Evolutionary conservation across 169 alveolate genomes (phyloP), one percentile per base, ranked within the genome.

Genomic region (Eimeria falciformis): DNA sequence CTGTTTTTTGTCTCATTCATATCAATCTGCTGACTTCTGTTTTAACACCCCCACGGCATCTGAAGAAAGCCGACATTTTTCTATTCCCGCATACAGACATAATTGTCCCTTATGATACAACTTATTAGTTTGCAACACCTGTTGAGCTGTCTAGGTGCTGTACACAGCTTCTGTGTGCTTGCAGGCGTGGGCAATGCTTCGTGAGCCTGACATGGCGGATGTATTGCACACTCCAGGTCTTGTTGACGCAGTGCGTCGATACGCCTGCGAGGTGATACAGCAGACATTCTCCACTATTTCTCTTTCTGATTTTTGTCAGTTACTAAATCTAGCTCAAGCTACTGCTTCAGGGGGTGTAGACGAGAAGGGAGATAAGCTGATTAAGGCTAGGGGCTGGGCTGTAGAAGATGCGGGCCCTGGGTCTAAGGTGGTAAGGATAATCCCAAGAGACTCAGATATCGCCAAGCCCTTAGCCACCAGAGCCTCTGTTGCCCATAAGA

Each of bases 231-330:
- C 85, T 5, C 92, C 92, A 5, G 92, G 92, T 3, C 75, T 86
- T 21, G 62, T 47, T 6, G 92, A 86, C 47, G 83, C 92, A 27
- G 14, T 86, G 40, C 92, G 92, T 12, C 92, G 92, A 2, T 86
- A 55, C 40, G 73, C 53, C 23, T 86, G 92, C 85, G 92, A 86
- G 40, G 92, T 86, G 77, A 40, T 86, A 45, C 66, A 58, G 86
- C 77, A 23, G 85, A 69, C 92, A 55, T 86, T 66, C 47, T 14
- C 69, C 12, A n/a, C 92, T 2, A 29, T 86, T 3, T 86, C 92
- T 14, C 62, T 86, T 11, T 4, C 75, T 0, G 92, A 86, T 25
- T 50, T 86, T 1, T 50, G 92, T 58, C 43, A 27, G 58, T 37
- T 68, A 33, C 46, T 83, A 66, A 62, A 62, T 62, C 29, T 62